These are phyloP conservation scores for Yamadazyma takamatsuzukensis DNA, from an alignment of 805 yeast genomes.

Conservation along the genomic window DNA sequence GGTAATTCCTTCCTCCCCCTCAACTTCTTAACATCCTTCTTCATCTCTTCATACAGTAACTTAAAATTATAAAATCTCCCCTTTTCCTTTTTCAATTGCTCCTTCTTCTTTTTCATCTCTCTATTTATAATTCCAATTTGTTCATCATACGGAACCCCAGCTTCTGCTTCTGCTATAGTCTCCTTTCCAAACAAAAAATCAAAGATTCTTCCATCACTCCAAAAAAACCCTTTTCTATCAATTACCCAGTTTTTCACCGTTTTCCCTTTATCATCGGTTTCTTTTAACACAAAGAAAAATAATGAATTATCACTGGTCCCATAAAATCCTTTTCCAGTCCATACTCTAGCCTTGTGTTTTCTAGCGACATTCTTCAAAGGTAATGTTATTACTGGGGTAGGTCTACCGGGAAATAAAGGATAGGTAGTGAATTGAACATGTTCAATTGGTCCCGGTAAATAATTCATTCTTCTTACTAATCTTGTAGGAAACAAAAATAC, in stretches of 20 bases:
- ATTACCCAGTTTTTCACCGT: constrained; percentile 62
- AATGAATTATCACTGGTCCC: constrained; percentile 75
- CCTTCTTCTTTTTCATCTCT: constrained; percentile 46
- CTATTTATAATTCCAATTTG: constrained; percentile 47
- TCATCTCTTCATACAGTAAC: constrained; percentile 29
- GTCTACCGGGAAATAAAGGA: constrained; percentile 69
- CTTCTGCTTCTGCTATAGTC: constrained; percentile 70
- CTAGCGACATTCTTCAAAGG: constrained; percentile 56
- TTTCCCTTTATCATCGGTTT: constrained; percentile 32
- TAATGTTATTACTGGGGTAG: constrained; percentile 70
- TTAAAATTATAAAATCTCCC: constrained; percentile 63
- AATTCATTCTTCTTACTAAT: constrained; percentile 72
- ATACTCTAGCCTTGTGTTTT: constrained; percentile 61
- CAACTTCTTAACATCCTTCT: constrained; percentile 20
- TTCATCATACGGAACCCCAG: constrained; percentile 61
- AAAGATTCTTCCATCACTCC: constrained; percentile 89
- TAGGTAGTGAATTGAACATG: constrained; percentile 67
- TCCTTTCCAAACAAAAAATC: constrained; percentile 82
- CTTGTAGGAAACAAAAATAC: constrained; percentile 56
- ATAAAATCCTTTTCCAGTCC: constrained; percentile 86
- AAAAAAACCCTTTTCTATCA: constrained; percentile 83
- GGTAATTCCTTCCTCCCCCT: too few relatives aligned
- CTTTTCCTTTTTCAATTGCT: constrained; percentile 48
- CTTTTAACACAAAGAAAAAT: constrained; percentile 71
- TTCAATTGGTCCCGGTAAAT: constrained; percentile 58